Evolutionary conservation across 805 yeast genomes (phyloP).

Genomic region (Lipomyces starkeyi): DNA sequence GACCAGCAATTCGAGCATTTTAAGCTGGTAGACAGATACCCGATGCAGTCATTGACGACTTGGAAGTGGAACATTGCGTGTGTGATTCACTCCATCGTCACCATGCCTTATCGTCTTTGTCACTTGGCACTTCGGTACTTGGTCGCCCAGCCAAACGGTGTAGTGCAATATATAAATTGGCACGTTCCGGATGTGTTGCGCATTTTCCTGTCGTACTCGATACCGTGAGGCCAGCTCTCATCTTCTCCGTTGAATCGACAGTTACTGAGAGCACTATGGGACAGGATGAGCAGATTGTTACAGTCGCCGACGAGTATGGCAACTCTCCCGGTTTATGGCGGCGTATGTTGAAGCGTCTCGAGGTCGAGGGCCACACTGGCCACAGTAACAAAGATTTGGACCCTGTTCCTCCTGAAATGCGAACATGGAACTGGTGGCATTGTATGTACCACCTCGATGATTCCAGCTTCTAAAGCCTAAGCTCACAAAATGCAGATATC

Average conservation of each 20-base stretch:
- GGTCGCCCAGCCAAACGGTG: no score
- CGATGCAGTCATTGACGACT: no score
- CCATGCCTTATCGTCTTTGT: no score
- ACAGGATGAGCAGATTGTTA: background rate
- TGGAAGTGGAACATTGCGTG: no score
- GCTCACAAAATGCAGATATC: conserved; percentile 9
- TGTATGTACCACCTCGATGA: background rate
- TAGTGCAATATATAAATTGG: no score
- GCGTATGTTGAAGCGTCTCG: conserved; percentile 5
- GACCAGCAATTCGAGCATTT: no score
- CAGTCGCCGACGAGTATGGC: background rate
- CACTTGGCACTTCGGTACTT: no score
- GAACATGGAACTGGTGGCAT: conserved; percentile 50
- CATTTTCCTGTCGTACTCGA: no score
- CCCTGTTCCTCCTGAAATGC: conserved; percentile 42
- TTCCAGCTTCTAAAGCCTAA: background rate
- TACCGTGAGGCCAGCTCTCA: no score
- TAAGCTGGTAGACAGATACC: no score
- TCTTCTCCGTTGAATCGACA: background rate
- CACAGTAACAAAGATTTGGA: conserved; percentile 25
- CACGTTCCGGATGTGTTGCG: no score
- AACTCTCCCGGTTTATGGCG: background rate
- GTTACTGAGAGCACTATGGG: background rate
- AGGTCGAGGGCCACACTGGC: background rate
- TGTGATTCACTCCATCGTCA: no score